Percentiles rank a stretch among this genome's conserved stretches.
Evolutionary conservation across 345 rosid species (phyloP).

Genomic region (Moricandia arvensis): DNA sequence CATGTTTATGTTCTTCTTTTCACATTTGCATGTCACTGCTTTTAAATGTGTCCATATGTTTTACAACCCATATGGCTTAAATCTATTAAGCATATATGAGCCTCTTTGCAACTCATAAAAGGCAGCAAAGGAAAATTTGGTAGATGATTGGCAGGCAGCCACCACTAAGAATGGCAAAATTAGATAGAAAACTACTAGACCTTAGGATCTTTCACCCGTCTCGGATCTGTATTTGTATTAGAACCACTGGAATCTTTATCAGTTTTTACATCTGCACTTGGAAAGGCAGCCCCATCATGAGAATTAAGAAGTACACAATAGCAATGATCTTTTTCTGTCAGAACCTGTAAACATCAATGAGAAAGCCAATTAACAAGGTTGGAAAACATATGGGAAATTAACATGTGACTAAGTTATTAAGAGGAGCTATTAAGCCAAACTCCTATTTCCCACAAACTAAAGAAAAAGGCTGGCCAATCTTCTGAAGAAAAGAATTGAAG

Average conservation of each 20-base stretch:
- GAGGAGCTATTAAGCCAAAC: slow-evolving; percentile 3
- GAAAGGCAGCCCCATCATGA: slow-evolving; percentile 94
- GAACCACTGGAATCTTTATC: slow-evolving; percentile 51
- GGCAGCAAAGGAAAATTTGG: neutral
- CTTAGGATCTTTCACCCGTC: slow-evolving; percentile 59
- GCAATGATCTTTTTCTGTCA: slow-evolving; percentile 85
- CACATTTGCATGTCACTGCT: neutral
- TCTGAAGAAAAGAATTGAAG: neutral
- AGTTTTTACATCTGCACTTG: slow-evolving; percentile 46
- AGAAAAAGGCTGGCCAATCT: slow-evolving; percentile 10
- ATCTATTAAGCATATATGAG: neutral
- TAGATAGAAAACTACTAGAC: slow-evolving; percentile 40
- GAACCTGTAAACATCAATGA: slow-evolving; percentile 52
- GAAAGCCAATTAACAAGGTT: slow-evolving; percentile 19
- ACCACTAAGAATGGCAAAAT: neutral
- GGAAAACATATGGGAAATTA: neutral
- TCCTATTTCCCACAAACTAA: neutral
- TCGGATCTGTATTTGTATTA: slow-evolving; percentile 38
- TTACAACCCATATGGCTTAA: neutral
- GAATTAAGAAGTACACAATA: slow-evolving; percentile 94
- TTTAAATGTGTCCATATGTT: slow-evolving; percentile 2
- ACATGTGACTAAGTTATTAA: neutral
- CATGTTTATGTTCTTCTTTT: neutral
- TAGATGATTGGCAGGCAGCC: neutral
- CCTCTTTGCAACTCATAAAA: slow-evolving; percentile 3